Conservation (phyloP, 352 stramenopile species). For the Plasmopara viticola region DNA sequence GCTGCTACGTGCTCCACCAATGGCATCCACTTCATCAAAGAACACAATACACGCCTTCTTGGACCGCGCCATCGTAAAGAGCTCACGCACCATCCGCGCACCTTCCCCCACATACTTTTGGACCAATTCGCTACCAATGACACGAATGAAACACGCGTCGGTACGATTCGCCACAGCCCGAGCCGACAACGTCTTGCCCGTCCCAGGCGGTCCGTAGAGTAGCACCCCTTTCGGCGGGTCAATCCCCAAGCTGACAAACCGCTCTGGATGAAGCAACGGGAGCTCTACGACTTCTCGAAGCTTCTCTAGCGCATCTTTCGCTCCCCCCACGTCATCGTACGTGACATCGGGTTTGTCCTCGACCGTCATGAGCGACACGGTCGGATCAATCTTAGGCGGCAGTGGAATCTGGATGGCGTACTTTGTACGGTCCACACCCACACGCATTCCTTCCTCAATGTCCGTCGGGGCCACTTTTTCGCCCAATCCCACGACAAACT, state of each 20-base stretch:
- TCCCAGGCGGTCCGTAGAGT: conserved; percentile 96
- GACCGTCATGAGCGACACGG: conserved; percentile 93
- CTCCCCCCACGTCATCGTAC: conserved; percentile 99
- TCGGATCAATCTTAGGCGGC: conserved; percentile 98
- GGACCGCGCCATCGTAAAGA: conserved; percentile 99
- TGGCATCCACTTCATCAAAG: conserved; percentile 99
- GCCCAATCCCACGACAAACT: conserved; percentile 98
- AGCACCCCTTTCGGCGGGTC: conserved; percentile 99
- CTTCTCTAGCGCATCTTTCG: conserved; percentile 98
- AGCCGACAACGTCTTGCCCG: conserved; percentile 96
- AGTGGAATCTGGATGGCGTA: conserved; percentile 98
- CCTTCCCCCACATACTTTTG: conserved; percentile 99
- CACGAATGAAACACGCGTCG: conserved; percentile 99
- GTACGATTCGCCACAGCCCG: conserved; percentile 98
- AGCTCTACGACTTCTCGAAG: conserved; percentile 98
- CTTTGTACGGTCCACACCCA: conserved; percentile 96
- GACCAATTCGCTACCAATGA: conserved; percentile 98
- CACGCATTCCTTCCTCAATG: conserved; percentile 99
- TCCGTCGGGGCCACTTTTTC: conserved; percentile 99
- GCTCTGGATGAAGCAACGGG: conserved; percentile 96
- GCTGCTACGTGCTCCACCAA: conserved; percentile 89
- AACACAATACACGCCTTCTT: conserved; percentile 99
- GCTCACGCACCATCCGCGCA: conserved; percentile 97
- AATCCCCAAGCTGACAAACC: conserved; percentile 98
- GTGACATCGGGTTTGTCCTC: conserved; percentile 99